Evolutionary conservation across 2,329 filamentous ascomycete species (phyloP).

Genomic region (Alternaria panax): DNA sequence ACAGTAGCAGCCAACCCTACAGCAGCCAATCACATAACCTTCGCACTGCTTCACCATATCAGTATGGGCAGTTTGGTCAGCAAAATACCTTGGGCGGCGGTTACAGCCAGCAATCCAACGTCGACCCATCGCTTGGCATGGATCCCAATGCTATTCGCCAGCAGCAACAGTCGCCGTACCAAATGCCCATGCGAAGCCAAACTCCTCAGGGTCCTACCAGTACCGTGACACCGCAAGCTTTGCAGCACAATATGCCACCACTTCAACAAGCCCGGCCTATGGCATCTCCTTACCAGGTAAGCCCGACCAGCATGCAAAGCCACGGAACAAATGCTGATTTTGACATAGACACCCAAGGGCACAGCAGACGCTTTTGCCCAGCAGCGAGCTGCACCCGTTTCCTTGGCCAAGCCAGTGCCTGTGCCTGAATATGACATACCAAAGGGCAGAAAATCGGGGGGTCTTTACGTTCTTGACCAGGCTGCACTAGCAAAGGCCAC

Average conservation of each 20-base stretch:
- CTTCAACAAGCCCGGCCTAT: conserved; percentile 29
- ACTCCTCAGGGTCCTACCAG: conserved; percentile 34
- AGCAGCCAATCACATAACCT: conserved; percentile 28
- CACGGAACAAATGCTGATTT: conserved; percentile 20
- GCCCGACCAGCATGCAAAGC: neutral
- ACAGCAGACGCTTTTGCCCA: conserved; percentile 38
- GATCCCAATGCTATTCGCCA: conserved; percentile 35
- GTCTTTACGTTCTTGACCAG: conserved; percentile 53
- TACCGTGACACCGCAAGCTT: conserved; percentile 41
- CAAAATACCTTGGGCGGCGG: conserved; percentile 25
- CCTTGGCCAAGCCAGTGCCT: conserved; percentile 31
- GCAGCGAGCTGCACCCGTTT: conserved; percentile 25
- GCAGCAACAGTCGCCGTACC: conserved; percentile 45
- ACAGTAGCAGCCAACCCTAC: conserved; percentile 33
- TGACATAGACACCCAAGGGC: conserved; percentile 34
- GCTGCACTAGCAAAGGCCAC: conserved; percentile 53
- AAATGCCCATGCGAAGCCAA: conserved; percentile 31
- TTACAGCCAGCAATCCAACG: conserved; percentile 37
- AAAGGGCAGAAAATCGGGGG: conserved; percentile 47
- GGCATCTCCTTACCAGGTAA: conserved; percentile 42
- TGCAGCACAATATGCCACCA: conserved; percentile 34
- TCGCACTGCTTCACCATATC: conserved; percentile 43
- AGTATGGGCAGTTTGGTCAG: conserved; percentile 43
- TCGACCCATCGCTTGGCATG: conserved; percentile 39
- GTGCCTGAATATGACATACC: conserved; percentile 46